Conservation (phyloP, 805 yeast species). For the Yarrowia phangngaensis region DNA sequence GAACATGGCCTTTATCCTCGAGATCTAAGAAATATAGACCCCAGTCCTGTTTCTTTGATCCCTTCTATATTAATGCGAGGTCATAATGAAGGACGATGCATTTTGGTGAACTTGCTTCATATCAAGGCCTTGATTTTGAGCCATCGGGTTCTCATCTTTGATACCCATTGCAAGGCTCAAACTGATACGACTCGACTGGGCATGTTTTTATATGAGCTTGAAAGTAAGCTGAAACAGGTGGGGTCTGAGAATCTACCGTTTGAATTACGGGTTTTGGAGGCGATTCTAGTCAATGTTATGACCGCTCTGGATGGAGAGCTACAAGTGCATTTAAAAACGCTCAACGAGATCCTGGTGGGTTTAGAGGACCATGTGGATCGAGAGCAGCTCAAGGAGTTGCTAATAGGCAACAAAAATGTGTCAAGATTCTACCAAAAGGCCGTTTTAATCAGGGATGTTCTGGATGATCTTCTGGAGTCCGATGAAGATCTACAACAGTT, state of each 20-base stretch:
- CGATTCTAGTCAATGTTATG: constrained; percentile 76
- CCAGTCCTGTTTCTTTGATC: constrained; percentile 58
- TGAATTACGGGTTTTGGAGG: constrained; percentile 80
- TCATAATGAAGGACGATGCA: constrained; percentile 41
- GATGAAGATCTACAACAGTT: constrained; percentile 49
- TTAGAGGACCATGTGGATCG: constrained; percentile 79
- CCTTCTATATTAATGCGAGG: constrained; percentile 60
- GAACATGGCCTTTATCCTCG: constrained; percentile 77
- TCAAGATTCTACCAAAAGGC: constrained; percentile 73
- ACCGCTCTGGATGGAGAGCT: constrained; percentile 74
- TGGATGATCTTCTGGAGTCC: constrained; percentile 79
- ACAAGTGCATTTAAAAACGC: constrained; percentile 51
- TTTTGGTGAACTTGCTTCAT: constrained; percentile 58
- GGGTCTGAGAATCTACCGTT: constrained; percentile 47
- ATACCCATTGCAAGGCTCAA: constrained; percentile 43
- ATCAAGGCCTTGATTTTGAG: constrained; percentile 58
- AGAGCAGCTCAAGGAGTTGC: constrained; percentile 63
- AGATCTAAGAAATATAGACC: constrained; percentile 78
- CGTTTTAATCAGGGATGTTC: constrained; percentile 67
- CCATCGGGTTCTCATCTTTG: constrained; percentile 60
- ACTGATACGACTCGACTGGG: constrained; percentile 64
- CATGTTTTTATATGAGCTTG: constrained; percentile 78
- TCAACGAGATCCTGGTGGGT: constrained; percentile 63
- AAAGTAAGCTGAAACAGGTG: constrained; percentile 50
- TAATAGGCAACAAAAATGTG: constrained; percentile 67